Evolutionary conservation across 441 rosid genomes (phyloP).

Genomic region (Mallotus repandus): DNA sequence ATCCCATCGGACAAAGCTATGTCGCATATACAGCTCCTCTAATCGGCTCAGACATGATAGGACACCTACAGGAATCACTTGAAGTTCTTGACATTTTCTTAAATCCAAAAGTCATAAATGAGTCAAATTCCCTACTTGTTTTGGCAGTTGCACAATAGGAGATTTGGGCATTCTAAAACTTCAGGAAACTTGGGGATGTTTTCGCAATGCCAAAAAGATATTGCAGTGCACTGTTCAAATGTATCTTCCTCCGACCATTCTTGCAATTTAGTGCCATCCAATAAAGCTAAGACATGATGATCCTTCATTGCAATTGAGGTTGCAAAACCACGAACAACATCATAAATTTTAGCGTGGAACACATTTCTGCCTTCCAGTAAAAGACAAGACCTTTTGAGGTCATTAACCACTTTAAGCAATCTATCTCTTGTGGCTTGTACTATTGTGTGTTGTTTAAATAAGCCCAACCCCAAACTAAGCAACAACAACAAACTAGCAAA

Average conservation of each 20-base stretch:
- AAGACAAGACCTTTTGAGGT: conserved; percentile 17
- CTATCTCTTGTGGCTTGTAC: background rate
- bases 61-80: too few species aligned
- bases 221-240: background rate
- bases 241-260: conserved; percentile 12
- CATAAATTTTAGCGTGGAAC: background rate
- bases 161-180: conserved; percentile 13
- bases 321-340: conserved; percentile 15
- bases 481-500: background rate
- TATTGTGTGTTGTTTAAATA: background rate
- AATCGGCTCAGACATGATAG: too few species aligned
- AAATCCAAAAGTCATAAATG: too few species aligned
- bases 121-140: too few species aligned
- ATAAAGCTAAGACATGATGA: background rate
- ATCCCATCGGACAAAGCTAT: too few species aligned
- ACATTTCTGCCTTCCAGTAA: background rate
- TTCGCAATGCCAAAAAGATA: background rate
- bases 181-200: conserved; percentile 10
- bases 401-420: background rate
- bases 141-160: too few species aligned
- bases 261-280: background rate
- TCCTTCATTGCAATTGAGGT: conserved; percentile 11
- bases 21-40: too few species aligned
- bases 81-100: too few species aligned
- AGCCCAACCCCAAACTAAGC: conserved; percentile 8